Evolutionary conservation across 257 asterid species (phyloP), one percentile per base, ranked within the genome.

Genomic region (Phtheirospermum japonicum): DNA sequence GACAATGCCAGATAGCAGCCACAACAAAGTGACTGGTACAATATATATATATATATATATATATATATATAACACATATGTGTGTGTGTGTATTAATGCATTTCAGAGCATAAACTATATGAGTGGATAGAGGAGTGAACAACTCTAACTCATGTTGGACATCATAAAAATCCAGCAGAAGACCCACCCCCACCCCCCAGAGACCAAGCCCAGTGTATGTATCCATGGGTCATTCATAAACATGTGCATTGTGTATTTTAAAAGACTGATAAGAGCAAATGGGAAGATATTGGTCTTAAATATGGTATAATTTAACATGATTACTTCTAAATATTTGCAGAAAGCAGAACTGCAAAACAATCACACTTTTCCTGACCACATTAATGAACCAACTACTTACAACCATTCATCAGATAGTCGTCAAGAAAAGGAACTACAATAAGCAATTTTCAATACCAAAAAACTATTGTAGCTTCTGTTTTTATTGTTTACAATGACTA

Each of bases 171-270:
- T n/a, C 28, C 43, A 30, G 32, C 28, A 61, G 30, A 12, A 20
- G 7, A 45, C n/a, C n/a, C n/a, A n/a, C n/a, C n/a, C n/a, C n/a
- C n/a, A 4, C 66, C 30, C 14, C 30, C 26, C 4, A 7, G 36
- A 3, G 20, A 40, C 18, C 0, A 36, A 20, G n/a, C 30, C 56
- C 42, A 28, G 4, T 43, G 10, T n/a, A 60, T 43, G 49, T 34
- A 58, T 18, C 17, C 65, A 42, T n/a, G 23, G 57, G 32, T n/a
- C 40, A 60, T 45, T 18, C 9, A 14, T 3, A 9, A 18, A n/a
- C 53, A 60, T 13, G n/a, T 60, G 40, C 9, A 60, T 60, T 26
- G 42, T 43, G 55, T 43, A 45, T 42, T 42, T 42, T 4, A 40
- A 40, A 39, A 40, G 62, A 16, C 20, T 7, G 52, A 40, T 11